Evolutionary conservation across 495 filamentous ascomycete genomes (phyloP), one percentile per base, ranked within the genome.

Genomic region (Peziza echinospora): DNA sequence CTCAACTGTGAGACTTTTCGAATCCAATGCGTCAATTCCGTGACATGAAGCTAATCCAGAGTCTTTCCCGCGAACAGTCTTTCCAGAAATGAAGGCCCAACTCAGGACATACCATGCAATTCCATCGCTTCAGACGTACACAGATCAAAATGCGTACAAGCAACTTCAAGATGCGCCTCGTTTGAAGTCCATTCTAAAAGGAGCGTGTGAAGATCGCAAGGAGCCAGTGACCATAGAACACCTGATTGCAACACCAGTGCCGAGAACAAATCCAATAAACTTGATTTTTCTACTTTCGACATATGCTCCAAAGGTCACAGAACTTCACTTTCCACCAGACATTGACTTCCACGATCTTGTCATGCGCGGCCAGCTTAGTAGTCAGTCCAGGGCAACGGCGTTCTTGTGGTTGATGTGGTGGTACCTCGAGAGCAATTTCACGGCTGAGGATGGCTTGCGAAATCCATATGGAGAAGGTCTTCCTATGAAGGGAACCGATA

Each of bases 381-480:
- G 86, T 59, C 64, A 69, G 55, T 87, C 79, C 55, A 73, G 89
- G 47, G 89, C 91, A 0, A 79, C 64, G 45, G 87, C 86, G 1
- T 97, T 97, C 58, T 64, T 97, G 13, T 97, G 89, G 89, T 62
- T 97, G 49, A 93, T 97, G 77, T 97, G 89, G 89, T 92, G 83
- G 68, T 96, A 97, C 61, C 68, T 96, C n/a, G 91, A 97, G 63
- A 87, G 86, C 44, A 82, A 96, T 59, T 94, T 93, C 56, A 77
- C 77, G 4, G 68, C 72, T 43, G 80, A 93, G 51, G 82, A 78
- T 46, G 82, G 84, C 30, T 65, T 77, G 34, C 76, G 80, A 47
- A 97, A 96, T 60, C 89, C 89, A 0, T 97, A 92, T 56, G 89
- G 91, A 2, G 60, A 74, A 1, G 89, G 89, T 17, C 60, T 69